Base-by-base conservation (phyloP, 2,329 filamentous ascomycete genomes). In the Colletotrichum sojae region DNA sequence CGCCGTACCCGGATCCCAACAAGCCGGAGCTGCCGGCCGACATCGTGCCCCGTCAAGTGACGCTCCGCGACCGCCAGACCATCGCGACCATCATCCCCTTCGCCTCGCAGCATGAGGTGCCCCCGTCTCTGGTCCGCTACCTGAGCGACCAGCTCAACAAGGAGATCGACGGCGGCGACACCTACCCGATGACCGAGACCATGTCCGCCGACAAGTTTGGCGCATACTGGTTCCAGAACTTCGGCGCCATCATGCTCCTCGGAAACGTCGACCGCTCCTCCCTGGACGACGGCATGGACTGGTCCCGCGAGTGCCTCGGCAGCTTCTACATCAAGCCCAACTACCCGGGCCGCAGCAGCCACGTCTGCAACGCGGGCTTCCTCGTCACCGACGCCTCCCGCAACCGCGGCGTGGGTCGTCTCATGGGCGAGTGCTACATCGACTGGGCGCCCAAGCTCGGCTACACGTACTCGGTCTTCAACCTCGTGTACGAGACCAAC, bases 311-410 rank as follows among this genome's bases (percentile, higher is more conserved):
- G 75, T 97, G 94, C 75, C 83, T 97, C 51, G 94, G 94, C 66
- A 97, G 93, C 82, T 97, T 97, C 82, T 97, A 96, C 82, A 93
- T 97, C 85, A 95, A 96, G 83, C 94, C 94, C 55, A 97, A 97
- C 80, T 97, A 97, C 79, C 94, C 94, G 0, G 94, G 94, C 55
- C 88, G 94, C 67, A 96, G 93, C 82, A 96, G 92, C 80, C 94
- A 97, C 83, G 89, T 97, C 58, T 97, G 94, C 84, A 98, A 97
- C 77, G 95, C 89, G 67, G 91, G 91, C 39, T 94, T 94, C 76
- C 84, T 94, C 60, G 91, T 94, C 69, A 94, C 91, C 10, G 90
- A 92, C 76, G 90, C 90, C 13, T 87, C 90, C 59, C 89, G 92
- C 70, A 92, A 92, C 78, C 90, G 91, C 69, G 92, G 92, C 72